Evolutionary conservation across 2,329 filamentous ascomycete species (phyloP).

Genomic region (Aureobasidium leucospermi): DNA sequence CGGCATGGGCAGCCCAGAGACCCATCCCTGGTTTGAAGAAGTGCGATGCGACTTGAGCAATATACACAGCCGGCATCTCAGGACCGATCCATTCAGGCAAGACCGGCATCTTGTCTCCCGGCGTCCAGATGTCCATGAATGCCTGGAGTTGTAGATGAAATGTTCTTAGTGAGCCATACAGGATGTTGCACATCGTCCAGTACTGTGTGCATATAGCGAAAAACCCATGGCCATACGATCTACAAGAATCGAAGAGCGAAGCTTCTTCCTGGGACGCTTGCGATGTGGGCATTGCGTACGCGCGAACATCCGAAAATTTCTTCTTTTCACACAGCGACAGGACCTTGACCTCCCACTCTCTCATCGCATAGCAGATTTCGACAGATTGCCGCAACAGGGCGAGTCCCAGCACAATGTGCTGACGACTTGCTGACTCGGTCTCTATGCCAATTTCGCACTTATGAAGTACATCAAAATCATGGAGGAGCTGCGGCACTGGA

Average conservation of each 20-base stretch:
- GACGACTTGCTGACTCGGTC: neutral
- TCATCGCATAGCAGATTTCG: neutral
- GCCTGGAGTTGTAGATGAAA: neutral
- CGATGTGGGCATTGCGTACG: neutral
- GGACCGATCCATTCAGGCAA: neutral
- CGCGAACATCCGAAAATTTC: no score
- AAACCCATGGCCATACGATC: neutral
- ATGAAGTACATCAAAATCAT: neutral
- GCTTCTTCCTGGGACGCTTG: neutral
- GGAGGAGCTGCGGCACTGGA: neutral
- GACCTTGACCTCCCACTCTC: neutral
- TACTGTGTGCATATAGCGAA: neutral
- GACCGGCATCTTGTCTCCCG: neutral
- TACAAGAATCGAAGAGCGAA: neutral
- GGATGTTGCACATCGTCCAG: slow-evolving; percentile 5
- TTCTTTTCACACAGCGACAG: neutral
- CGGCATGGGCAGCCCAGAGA: neutral
- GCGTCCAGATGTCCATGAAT: neutral
- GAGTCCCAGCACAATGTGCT: neutral
- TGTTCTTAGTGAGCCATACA: neutral
- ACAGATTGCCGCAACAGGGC: neutral
- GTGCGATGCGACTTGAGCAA: neutral
- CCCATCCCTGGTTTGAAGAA: neutral
- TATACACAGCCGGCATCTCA: neutral
- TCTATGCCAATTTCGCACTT: fast-evolving